Conservation (phyloP, 768 basidiomycete genomes). For the Boletus barrowsii region DNA sequence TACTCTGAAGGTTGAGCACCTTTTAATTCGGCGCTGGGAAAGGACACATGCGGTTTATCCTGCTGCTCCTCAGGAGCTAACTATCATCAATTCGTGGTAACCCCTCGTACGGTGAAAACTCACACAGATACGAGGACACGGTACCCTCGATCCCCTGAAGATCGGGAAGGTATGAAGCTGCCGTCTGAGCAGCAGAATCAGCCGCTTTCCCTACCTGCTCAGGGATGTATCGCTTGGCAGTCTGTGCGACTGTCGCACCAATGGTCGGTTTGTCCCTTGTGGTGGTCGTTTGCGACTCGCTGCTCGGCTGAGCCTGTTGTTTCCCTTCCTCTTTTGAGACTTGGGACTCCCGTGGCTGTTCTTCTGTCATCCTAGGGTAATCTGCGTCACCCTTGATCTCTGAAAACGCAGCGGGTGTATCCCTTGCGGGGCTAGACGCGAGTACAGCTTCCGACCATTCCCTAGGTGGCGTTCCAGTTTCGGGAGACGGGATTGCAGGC, state of each 20-base stretch:
- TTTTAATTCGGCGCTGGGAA: conserved; percentile 36
- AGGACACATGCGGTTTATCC: conserved; percentile 14
- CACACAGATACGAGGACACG: conserved; percentile 8
- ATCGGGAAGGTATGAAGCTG: conserved; percentile 3
- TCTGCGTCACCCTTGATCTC: background rate
- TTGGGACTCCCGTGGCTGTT: background rate
- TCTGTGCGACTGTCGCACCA: background rate
- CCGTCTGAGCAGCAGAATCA: background rate
- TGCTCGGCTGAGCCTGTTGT: background rate
- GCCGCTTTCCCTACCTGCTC: background rate
- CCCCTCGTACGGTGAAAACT: background rate
- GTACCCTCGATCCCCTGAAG: background rate
- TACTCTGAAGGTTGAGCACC: conserved; percentile 33
- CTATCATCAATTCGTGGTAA: conserved; percentile 4
- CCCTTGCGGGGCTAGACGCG: conserved; percentile 1
- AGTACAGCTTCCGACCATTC: conserved; percentile 22
- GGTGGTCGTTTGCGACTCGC: background rate
- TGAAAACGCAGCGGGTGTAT: conserved; percentile 1
- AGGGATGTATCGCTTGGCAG: conserved; percentile 3
- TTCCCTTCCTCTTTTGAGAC: background rate
- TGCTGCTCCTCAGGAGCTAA: conserved; percentile 5
- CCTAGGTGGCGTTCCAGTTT: conserved; percentile 17
- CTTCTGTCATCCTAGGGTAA: background rate
- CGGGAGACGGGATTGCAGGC: conserved; percentile 17
- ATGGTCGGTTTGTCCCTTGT: background rate